Evolutionary conservation across 352 stramenopile genomes (phyloP), one percentile per base, ranked within the genome.

Genomic region (Thraustochytrium sp.): DNA sequence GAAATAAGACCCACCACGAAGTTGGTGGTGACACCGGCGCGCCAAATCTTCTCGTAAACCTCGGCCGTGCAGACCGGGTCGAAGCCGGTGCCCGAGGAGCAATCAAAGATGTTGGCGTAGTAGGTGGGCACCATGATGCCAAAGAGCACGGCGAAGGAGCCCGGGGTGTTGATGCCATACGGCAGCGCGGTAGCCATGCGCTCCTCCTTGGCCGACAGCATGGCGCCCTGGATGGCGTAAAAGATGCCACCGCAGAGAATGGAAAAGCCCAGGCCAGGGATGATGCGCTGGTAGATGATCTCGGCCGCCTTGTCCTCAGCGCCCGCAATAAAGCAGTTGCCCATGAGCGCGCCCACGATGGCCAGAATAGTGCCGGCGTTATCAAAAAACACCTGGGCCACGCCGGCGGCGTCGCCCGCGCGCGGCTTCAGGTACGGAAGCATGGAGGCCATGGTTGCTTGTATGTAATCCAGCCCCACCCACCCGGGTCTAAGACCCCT

Each of bases 111-210:
- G 18, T 1, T 26, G 8, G 44, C 65, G 26, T 36, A 85, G 46
- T 85, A 82, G 1, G 64, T 56, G 36, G 76, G 82, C 46, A 55
- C 76, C 18, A 88, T 59, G 48, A 84, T 84, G 53, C 75, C 65
- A 49, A 86, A 89, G 34, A 88, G 87, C 53, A 90, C 88, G 51
- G 86, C 54, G 53, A 90, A 89, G n/a, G 74, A 80, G 44, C 54
- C 86, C 36, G 85, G 59, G 40, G 87, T 90, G 56, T 90, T 89
- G 26, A 89, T 56, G 49, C 86, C 87, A 72, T 90, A 90, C 3
- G 87, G 87, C 59, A 89, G 86, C 4, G 87, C 87, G 2, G 87
- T 89, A 5, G 40, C 87, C 21, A 63, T 51, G 36, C 85, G 75
- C 3, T 83, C 59, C 48, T 84, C 87, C 46, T 87, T 86, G 53